A percentile compares a stretch with the other conserved stretches of the same genome.
Conservation (phyloP, 192 early-diverging fungal genomes). For the Coemansia sp. region DNA sequence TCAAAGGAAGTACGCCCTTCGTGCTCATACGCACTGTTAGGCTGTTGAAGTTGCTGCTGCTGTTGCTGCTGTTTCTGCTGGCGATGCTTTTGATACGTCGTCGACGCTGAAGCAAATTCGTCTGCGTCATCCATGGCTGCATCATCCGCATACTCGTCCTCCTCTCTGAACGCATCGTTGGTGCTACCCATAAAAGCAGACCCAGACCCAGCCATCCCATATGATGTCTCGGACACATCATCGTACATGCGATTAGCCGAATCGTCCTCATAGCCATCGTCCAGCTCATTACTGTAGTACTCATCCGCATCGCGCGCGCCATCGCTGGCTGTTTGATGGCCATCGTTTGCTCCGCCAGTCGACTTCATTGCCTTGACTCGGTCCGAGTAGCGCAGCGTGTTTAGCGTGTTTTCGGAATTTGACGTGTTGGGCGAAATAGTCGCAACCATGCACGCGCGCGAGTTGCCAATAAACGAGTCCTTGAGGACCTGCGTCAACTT, state of each 20-base stretch:
- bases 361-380: constrained; percentile 61
- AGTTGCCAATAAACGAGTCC: constrained; percentile 98
- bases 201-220: not conserved
- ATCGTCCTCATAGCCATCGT: constrained; percentile 52
- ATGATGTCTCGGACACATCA: constrained; percentile 7
- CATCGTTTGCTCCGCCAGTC: constrained; percentile 17
- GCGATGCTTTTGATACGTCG: constrained; percentile 12
- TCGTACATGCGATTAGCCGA: constrained; percentile 33
- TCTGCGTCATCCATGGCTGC: constrained; percentile 27
- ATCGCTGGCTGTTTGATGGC: constrained; percentile 34
- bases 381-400: constrained; percentile 96
- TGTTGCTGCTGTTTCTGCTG: constrained; percentile 16
- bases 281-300: constrained; percentile 28
- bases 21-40: constrained; percentile 2
- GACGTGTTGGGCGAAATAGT: constrained; percentile 94
- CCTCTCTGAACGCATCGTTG: constrained; percentile 36
- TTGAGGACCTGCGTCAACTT: constrained; percentile 97
- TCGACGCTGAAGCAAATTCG: constrained; percentile 16
- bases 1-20: constrained; percentile 34
- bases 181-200: constrained; percentile 13
- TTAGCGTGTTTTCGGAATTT: constrained; percentile 95
- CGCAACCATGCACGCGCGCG: constrained; percentile 98
- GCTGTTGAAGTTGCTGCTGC: constrained; percentile 1
- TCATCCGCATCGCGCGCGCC: constrained; percentile 44
- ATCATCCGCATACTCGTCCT: constrained; percentile 31